These are phyloP conservation scores for Danielia oregonensis DNA, from an alignment of 805 yeast genomes.

Conservation along the genomic window DNA sequence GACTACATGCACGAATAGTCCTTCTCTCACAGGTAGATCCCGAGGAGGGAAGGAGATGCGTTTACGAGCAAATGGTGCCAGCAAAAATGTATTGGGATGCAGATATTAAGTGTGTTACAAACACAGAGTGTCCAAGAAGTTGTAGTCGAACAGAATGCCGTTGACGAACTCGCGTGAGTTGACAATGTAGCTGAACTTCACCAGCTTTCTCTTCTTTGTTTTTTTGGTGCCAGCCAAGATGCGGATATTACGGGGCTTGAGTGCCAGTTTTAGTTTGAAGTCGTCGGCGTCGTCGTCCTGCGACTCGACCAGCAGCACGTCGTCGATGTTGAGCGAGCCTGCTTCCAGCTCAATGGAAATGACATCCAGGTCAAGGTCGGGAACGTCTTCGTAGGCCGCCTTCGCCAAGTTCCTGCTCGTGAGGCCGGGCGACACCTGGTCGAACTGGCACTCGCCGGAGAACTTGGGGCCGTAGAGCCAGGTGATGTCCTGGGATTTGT, in stretches of 20 bases:
- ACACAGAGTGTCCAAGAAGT: constrained; percentile 36
- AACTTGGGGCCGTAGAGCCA: constrained; percentile 52
- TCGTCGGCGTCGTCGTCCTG: constrained; percentile 12
- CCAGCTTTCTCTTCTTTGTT: constrained; percentile 19
- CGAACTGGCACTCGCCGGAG: constrained; percentile 2
- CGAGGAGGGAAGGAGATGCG: too few relatives aligned
- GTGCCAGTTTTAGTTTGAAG: constrained; percentile 16
- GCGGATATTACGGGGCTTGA: constrained; percentile 9
- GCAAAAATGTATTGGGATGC: constrained; percentile 2
- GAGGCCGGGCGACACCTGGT: constrained; percentile 2
- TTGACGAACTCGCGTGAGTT: constrained; percentile 45
- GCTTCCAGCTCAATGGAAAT: constrained; percentile 8
- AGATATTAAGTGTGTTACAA: constrained; percentile 14
- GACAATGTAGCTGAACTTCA: constrained; percentile 40
- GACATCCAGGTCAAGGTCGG: constrained; percentile 65
- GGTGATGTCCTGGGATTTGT: constrained; percentile 50
- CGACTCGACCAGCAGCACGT: constrained; percentile 3
- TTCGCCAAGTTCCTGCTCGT: constrained; percentile 7
- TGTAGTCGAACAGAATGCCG: constrained; percentile 41
- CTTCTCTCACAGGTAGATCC: too few relatives aligned
- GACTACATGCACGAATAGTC: too few relatives aligned
- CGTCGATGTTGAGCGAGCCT: constrained; percentile 10
- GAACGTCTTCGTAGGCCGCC: constrained; percentile 1
- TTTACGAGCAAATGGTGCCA: too few relatives aligned
- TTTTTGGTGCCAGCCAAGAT: constrained; percentile 6